phyloP scores from a whole-genome alignment of 139 green algal genomes.

The Asterochloris sp. region DNA sequence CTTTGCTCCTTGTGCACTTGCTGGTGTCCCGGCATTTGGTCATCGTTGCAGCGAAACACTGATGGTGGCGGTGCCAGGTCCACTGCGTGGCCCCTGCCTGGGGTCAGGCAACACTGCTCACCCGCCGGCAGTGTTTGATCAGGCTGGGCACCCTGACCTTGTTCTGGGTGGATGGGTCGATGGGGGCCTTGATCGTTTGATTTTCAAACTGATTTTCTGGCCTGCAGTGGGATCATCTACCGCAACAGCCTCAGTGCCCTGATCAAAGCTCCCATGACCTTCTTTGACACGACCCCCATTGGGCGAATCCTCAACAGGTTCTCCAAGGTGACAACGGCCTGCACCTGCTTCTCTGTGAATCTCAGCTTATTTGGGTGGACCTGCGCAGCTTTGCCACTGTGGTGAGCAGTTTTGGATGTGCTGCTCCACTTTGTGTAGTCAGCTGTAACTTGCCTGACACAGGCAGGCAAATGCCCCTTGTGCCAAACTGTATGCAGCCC shows the following conservation, averaged over 20 bases:
- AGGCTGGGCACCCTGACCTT: too few species aligned
- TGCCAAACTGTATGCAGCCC: too few species aligned
- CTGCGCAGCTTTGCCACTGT: not conserved
- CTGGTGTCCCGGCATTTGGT: too few species aligned
- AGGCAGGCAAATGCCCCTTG: too few species aligned
- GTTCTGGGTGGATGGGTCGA: too few species aligned
- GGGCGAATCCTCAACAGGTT: constrained; percentile 90
- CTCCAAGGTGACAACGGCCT: not conserved
- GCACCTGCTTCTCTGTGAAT: not conserved
- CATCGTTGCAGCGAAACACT: too few species aligned
- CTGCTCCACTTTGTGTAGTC: not conserved
- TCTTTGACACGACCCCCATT: constrained; percentile 93
- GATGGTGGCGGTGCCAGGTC: too few species aligned
- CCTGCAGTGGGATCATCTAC: constrained; percentile 30
- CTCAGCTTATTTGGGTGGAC: not conserved
- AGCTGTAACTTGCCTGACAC: too few species aligned
- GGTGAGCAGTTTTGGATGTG: not conserved
- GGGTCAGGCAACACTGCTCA: too few species aligned
- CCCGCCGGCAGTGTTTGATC: too few species aligned
- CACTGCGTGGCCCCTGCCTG: too few species aligned
- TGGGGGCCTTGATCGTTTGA: not conserved
- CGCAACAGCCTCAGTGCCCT: constrained; percentile 21
- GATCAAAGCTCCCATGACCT: constrained; percentile 66
- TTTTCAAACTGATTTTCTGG: not conserved
- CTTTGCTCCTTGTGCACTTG: too few species aligned